Percentiles rank a stretch among this genome's conserved stretches.
These are phyloP conservation scores for Przewalskia tangutica DNA, from an alignment of 257 asterid species.

Conservation along the genomic window DNA sequence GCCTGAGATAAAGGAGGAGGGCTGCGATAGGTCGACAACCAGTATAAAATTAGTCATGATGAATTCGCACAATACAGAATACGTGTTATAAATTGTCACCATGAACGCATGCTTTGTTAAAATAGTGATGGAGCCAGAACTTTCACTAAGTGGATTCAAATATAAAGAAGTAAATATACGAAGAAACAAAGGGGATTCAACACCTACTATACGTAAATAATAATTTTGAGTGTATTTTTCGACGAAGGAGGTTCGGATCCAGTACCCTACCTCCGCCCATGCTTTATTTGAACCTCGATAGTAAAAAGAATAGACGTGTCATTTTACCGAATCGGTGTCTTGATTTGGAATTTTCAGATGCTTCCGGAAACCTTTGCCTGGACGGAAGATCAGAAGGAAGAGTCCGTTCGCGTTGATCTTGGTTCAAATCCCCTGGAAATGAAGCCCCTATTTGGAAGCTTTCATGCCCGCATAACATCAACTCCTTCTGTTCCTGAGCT, in stretches of 20 bases:
- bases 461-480: constrained; percentile 51
- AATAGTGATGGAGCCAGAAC: too few species aligned
- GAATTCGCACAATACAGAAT: not conserved
- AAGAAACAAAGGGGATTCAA: too few species aligned
- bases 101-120: too few species aligned
- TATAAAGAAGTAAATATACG: too few species aligned
- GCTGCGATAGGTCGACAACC: not conserved
- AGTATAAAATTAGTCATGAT: not conserved
- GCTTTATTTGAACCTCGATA: not conserved
- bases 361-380: constrained; percentile 8
- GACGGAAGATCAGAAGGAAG: constrained; percentile 10
- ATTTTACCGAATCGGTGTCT: constrained; percentile 31
- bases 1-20: not conserved
- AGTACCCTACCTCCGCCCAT: too few species aligned
- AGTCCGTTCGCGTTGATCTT: constrained; percentile 11
- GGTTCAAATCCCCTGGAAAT: constrained; percentile 11
- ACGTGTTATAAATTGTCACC: too few species aligned
- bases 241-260: too few species aligned
- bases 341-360: constrained; percentile 11
- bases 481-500: constrained; percentile 29
- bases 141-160: too few species aligned
- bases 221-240: too few species aligned
- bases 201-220: too few species aligned
- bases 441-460: constrained; percentile 43
- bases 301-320: not conserved